A percentile compares a stretch with the other conserved stretches of the same genome.
phyloP scores from a whole-genome alignment of 192 early-diverging fungal genomes.

The Funneliformis mosseae region DNA sequence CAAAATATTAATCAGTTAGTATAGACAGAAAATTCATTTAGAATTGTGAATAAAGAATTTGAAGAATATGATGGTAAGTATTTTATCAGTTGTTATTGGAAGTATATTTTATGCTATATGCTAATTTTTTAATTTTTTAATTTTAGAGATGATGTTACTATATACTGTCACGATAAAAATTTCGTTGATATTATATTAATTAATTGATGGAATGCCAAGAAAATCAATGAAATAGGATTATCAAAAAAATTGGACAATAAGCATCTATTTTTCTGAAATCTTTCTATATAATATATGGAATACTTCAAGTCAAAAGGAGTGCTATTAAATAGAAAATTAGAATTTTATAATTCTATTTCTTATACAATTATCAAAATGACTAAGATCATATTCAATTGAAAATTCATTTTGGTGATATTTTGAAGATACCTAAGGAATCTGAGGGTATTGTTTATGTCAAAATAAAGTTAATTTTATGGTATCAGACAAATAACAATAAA shows the following conservation, averaged over 20 bases:
- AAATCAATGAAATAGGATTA: not conserved
- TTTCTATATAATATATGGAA: not conserved
- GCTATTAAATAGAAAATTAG: not conserved
- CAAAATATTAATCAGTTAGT: not conserved
- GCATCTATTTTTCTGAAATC: not conserved
- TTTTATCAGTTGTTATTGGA: not conserved
- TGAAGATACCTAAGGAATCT: not conserved
- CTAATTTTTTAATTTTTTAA: too few species aligned
- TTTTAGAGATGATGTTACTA: not conserved
- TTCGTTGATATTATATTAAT: not conserved
- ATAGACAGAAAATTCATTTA: not conserved
- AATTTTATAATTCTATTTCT: constrained; percentile 14
- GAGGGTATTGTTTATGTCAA: not conserved
- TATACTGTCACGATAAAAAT: not conserved
- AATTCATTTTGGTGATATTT: not conserved
- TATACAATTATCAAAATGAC: not conserved
- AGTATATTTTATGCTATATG: too few species aligned
- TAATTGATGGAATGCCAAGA: not conserved
- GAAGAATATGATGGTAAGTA: not conserved
- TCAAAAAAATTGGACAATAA: not conserved
- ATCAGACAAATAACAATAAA: not conserved
- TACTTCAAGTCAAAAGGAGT: not conserved
- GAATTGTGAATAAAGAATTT: not conserved
- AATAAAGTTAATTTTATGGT: not conserved
- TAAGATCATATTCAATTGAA: not conserved